Percentiles rank a stretch among this genome's conserved stretches.
Evolutionary conservation across 352 stramenopile species (phyloP).

Genomic region (Globisporangium lucens): DNA sequence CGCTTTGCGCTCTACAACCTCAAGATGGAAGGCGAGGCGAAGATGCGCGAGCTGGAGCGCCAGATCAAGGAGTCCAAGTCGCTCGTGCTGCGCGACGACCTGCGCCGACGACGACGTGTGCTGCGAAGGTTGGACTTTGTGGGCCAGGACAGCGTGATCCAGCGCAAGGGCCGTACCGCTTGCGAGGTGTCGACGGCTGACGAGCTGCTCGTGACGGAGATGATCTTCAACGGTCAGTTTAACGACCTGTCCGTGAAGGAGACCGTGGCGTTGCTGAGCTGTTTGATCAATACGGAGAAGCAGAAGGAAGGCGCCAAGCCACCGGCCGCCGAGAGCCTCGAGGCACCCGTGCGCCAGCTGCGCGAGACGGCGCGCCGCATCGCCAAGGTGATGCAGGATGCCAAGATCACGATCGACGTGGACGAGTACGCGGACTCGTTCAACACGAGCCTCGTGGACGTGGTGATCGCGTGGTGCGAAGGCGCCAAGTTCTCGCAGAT

Average conservation of each 20-base stretch:
- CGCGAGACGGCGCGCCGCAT: slow-evolving; percentile 92
- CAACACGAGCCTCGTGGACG: slow-evolving; percentile 98
- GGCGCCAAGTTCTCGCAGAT: slow-evolving; percentile 99
- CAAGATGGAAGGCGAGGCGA: slow-evolving; percentile 90
- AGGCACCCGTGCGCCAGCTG: slow-evolving; percentile 91
- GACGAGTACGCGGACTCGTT: slow-evolving; percentile 98
- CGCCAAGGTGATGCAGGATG: slow-evolving; percentile 89
- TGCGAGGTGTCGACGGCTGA: slow-evolving; percentile 99
- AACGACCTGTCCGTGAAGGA: slow-evolving; percentile 98
- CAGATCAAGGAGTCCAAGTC: slow-evolving; percentile 95
- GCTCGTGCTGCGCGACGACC: slow-evolving; percentile 94
- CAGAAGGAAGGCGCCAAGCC: slow-evolving; percentile 87
- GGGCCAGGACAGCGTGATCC: slow-evolving; percentile 94
- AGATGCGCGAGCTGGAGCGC: slow-evolving; percentile 90
- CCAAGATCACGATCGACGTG: slow-evolving; percentile 93
- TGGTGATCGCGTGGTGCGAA: slow-evolving; percentile 96
- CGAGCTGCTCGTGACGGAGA: slow-evolving; percentile 97
- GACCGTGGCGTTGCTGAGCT: slow-evolving; percentile 94
- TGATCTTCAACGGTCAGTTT: slow-evolving; percentile 98
- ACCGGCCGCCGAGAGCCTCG: slow-evolving; percentile 74
- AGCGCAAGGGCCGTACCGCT: slow-evolving; percentile 98
- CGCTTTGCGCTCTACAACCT: slow-evolving; percentile 88
- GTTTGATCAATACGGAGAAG: slow-evolving; percentile 96
- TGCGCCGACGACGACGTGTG: slow-evolving; percentile 95
- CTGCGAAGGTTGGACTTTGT: slow-evolving; percentile 96